A percentile compares a stretch with the other conserved stretches of the same genome.
These are phyloP conservation scores for Falciphora oryzae DNA, from an alignment of 2,329 filamentous ascomycete genomes.

Conservation along the genomic window DNA sequence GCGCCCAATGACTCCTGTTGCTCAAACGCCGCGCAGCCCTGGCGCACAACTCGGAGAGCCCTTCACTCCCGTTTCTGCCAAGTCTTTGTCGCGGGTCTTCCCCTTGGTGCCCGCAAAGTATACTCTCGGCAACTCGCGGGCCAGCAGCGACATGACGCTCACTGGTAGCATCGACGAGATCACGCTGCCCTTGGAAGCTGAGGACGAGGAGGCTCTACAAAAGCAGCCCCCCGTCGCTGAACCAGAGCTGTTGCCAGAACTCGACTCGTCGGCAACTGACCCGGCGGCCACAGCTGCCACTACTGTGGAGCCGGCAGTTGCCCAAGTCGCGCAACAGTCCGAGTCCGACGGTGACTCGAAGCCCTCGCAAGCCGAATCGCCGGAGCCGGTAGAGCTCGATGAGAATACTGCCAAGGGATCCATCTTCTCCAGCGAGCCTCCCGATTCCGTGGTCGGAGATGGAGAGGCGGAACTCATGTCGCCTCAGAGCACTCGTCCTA, in stretches of 20 bases:
- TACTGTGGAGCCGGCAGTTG: neutral
- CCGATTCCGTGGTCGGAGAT: neutral
- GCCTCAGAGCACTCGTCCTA: neutral
- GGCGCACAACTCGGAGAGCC: neutral
- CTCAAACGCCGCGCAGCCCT: neutral
- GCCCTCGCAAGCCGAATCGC: no score
- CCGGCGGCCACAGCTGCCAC: neutral
- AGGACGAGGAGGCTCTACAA: neutral
- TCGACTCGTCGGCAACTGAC: neutral
- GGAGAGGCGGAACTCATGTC: neutral
- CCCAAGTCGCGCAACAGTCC: neutral
- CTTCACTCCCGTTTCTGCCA: neutral
- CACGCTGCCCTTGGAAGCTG: neutral
- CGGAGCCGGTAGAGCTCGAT: neutral
- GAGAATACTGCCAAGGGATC: neutral
- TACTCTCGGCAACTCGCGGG: constrained; percentile 1
- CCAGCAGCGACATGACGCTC: constrained; percentile 9
- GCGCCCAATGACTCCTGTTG: neutral
- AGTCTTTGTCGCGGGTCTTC: constrained; percentile 7
- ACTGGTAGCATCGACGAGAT: neutral
- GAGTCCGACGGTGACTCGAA: neutral
- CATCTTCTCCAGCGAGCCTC: neutral
- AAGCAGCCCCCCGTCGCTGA: neutral
- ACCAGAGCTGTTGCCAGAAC: neutral
- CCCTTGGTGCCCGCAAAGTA: constrained; percentile 11